Conservation (phyloP, 345 rosid genomes). For the Carallia brachiata region DNA sequence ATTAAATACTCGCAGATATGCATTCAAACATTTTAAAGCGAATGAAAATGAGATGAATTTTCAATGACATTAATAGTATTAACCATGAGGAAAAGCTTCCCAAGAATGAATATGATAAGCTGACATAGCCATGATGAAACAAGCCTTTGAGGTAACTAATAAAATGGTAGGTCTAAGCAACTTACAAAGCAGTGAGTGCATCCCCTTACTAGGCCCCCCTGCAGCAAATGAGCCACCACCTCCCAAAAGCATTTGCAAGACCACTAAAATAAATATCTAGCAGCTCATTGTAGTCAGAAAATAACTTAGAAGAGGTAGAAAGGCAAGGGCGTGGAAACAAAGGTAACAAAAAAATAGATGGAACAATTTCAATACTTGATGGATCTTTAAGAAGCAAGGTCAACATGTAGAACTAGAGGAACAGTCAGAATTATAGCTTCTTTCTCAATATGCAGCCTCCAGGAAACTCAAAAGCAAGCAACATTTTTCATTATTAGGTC, state of each 20-base stretch:
- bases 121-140: background rate
- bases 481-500: conserved; percentile 39
- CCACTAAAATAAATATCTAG: background rate
- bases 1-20: conserved; percentile 61
- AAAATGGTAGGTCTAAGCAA: background rate
- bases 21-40: conserved; percentile 18
- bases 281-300: background rate
- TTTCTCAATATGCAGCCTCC: conserved; percentile 74
- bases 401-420: conserved; percentile 61
- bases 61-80: too few relatives aligned
- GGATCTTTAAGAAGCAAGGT: background rate
- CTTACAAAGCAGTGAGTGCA: conserved; percentile 31
- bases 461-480: conserved; percentile 86
- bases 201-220: too few relatives aligned
- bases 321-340: background rate
- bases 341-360: too few relatives aligned
- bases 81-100: too few relatives aligned
- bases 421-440: conserved; percentile 75
- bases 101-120: too few relatives aligned
- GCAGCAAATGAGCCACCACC: too few relatives aligned
- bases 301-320: background rate
- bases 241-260: conserved; percentile 44
- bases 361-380: background rate
- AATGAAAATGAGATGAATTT: background rate
- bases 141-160: background rate